Evolutionary conservation across 1,284 basidiomycete genomes (phyloP).

Genomic region (Phellinidium pouzarii): DNA sequence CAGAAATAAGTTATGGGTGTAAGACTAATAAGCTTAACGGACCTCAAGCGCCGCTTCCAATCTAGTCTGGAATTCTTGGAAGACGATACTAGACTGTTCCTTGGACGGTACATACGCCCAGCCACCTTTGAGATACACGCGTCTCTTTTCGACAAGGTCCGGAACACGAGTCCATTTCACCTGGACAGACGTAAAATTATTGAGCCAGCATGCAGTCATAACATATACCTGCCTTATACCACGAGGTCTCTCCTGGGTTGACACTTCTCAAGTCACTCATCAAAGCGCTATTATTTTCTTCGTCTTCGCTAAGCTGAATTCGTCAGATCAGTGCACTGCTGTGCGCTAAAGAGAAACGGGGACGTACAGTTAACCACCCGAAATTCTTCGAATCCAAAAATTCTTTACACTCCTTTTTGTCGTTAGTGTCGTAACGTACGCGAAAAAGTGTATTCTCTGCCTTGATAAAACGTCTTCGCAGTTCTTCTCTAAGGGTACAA

Average conservation of each 20-base stretch:
- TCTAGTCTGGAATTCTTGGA: constrained; percentile 78
- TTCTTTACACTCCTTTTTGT: constrained; percentile 49
- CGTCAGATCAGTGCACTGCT: neutral
- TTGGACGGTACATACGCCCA: constrained; percentile 85
- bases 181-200: constrained; percentile 25
- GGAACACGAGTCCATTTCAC: constrained; percentile 88
- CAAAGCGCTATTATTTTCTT: constrained; percentile 6
- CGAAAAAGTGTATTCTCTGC: constrained; percentile 85
- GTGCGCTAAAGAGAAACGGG: neutral
- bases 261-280: constrained; percentile 10
- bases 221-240: constrained; percentile 12
- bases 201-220: neutral
- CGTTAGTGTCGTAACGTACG: constrained; percentile 76
- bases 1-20: constrained; percentile 12
- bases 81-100: constrained; percentile 84
- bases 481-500: constrained; percentile 65
- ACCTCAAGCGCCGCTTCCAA: constrained; percentile 83
- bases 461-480: constrained; percentile 84
- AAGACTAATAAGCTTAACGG: constrained; percentile 22
- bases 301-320: constrained; percentile 7
- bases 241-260: constrained; percentile 6
- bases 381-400: constrained; percentile 79
- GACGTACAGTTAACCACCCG: constrained; percentile 66
- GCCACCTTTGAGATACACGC: constrained; percentile 75
- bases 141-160: constrained; percentile 84